Percentiles rank a stretch among this genome's conserved stretches.
phyloP scores from a whole-genome alignment of 192 early-diverging fungal species.

The Gaertneriomyces sp. region DNA sequence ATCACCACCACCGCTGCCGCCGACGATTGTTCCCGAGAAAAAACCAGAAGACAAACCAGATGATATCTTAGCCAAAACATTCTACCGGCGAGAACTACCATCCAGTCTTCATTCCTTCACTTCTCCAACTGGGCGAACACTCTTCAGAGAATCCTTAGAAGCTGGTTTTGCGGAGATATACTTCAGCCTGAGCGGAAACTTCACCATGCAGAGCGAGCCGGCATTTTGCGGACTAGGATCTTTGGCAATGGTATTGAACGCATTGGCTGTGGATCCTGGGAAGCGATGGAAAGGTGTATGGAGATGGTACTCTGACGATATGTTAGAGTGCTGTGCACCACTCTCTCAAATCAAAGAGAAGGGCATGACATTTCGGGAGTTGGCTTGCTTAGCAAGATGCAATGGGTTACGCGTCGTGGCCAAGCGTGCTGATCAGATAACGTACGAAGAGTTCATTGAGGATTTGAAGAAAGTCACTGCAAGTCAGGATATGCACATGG shows the following conservation, averaged over 20 bases:
- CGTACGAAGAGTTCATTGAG: constrained; percentile 72
- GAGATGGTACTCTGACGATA: constrained; percentile 71
- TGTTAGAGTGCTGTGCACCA: constrained; percentile 50
- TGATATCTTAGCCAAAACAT: constrained; percentile 27
- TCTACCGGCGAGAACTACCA: constrained; percentile 41
- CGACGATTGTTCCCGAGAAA: neutral
- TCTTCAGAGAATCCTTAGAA: constrained; percentile 77
- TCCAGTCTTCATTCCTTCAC: constrained; percentile 70
- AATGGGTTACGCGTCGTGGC: constrained; percentile 73
- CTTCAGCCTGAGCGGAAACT: constrained; percentile 82
- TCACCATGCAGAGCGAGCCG: constrained; percentile 87
- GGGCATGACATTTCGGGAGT: constrained; percentile 88
- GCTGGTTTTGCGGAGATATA: constrained; percentile 79
- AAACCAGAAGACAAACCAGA: constrained; percentile 10
- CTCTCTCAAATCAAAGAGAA: constrained; percentile 70
- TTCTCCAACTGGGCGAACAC: constrained; percentile 66
- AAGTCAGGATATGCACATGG: constrained; percentile 75
- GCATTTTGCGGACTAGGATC: constrained; percentile 85
- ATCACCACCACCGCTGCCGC: constrained; percentile 14
- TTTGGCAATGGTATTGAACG: constrained; percentile 90
- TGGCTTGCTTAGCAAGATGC: constrained; percentile 84
- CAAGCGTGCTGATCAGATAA: constrained; percentile 62
- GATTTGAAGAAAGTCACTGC: constrained; percentile 70
- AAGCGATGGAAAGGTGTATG: constrained; percentile 91
- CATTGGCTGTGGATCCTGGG: constrained; percentile 84